phyloP scores from a whole-genome alignment of 2,329 filamentous ascomycete genomes.

The Aureobasidium melanogenum region DNA sequence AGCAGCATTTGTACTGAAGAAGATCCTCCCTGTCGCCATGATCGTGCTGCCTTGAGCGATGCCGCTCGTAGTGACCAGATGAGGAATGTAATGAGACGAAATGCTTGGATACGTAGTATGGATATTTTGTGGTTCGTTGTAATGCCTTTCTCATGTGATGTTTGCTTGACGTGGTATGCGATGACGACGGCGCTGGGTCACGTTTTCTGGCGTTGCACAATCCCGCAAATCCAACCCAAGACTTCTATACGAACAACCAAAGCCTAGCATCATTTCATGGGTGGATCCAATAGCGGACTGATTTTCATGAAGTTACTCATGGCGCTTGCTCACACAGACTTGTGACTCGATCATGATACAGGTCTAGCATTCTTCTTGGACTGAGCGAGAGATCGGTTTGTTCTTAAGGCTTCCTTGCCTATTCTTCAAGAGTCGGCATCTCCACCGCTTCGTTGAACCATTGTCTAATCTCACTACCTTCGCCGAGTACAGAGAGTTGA shows the following conservation, averaged over 20 bases:
- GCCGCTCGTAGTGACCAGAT: background rate
- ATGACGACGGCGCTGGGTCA: background rate
- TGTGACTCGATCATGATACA: background rate
- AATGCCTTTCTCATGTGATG: background rate
- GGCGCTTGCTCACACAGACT: background rate
- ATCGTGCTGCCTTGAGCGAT: background rate
- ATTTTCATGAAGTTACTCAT: background rate
- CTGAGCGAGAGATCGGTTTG: background rate
- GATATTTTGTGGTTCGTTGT: background rate
- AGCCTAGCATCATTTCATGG: too few species aligned
- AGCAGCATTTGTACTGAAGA: background rate
- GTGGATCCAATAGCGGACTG: too few species aligned
- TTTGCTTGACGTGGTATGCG: background rate
- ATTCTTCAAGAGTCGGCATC: background rate
- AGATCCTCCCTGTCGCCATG: background rate
- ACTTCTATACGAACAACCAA: background rate
- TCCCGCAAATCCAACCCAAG: background rate
- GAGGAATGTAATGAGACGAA: background rate
- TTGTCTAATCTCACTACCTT: conserved; percentile 14
- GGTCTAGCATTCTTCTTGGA: background rate
- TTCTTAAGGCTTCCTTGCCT: background rate
- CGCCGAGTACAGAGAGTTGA: conserved; percentile 38
- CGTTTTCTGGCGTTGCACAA: background rate
- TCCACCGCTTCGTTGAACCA: conserved; percentile 7
- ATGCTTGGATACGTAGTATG: too few species aligned